Percentiles rank a stretch among this genome's conserved stretches.
These are phyloP conservation scores for Penicillium chermesinum DNA, from an alignment of 495 filamentous ascomycete genomes.

Conservation along the genomic window DNA sequence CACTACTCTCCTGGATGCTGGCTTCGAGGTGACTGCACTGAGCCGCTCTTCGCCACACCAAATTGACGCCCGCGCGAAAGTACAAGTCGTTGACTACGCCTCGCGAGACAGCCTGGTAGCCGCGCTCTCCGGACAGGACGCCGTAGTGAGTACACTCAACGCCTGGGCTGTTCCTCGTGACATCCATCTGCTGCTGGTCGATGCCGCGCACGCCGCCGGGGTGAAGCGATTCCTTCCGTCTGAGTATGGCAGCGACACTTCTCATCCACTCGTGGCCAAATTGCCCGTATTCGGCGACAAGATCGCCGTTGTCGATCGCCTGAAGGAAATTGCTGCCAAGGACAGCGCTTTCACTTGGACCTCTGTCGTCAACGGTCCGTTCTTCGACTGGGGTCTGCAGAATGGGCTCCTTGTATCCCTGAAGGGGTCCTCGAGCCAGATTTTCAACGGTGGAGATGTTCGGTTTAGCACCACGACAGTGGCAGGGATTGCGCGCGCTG, in stretches of 20 bases:
- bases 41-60: conserved; percentile 42
- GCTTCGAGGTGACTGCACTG: conserved; percentile 56
- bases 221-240: conserved; percentile 61
- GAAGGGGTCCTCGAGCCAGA: conserved; percentile 32
- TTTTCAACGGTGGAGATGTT: conserved; percentile 52
- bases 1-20: conserved; percentile 45
- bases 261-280: conserved; percentile 30
- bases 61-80: conserved; percentile 33
- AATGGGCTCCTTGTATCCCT: conserved; percentile 35
- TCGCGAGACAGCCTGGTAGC: conserved; percentile 47
- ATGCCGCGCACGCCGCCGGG: conserved; percentile 54
- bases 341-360: conserved; percentile 44
- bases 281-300: conserved; percentile 47
- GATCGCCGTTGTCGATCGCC: conserved; percentile 42
- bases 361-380: conserved; percentile 43
- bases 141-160: conserved; percentile 31
- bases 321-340: conserved; percentile 35
- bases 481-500: conserved; percentile 40
- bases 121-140: conserved; percentile 35
- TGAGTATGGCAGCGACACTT: conserved; percentile 54
- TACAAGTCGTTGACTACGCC: conserved; percentile 49
- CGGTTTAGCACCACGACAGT: conserved; percentile 45
- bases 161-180: conserved; percentile 21
- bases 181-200: conserved; percentile 47
- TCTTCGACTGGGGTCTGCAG: conserved; percentile 49